phyloP scores from a whole-genome alignment of 805 yeast genomes.

The Zygoascus tannicola region DNA sequence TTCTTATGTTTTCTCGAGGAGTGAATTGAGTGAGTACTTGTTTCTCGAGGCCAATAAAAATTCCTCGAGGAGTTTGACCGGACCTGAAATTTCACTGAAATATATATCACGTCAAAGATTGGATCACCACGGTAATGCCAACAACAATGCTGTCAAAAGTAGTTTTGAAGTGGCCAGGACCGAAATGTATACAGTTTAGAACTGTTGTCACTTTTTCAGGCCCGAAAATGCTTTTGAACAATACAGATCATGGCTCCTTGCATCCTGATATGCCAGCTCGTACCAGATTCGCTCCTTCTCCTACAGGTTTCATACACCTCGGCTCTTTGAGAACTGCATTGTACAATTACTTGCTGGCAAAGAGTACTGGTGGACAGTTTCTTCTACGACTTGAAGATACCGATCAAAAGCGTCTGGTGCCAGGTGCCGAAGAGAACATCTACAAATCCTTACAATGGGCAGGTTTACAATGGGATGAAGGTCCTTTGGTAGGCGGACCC shows the following conservation, averaged over 20 bases:
- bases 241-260: background rate
- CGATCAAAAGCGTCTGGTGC: conserved; percentile 67
- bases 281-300: conserved; percentile 96
- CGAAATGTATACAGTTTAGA: too few species aligned
- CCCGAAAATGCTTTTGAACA: too few species aligned
- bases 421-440: conserved; percentile 75
- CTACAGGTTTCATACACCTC: conserved; percentile 89
- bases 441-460: conserved; percentile 73
- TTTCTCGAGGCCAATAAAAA: too few species aligned
- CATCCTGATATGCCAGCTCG: too few species aligned
- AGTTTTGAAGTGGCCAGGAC: too few species aligned
- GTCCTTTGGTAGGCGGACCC: conserved; percentile 54
- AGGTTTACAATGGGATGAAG: conserved; percentile 69
- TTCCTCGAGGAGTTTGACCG: too few species aligned
- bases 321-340: conserved; percentile 92
- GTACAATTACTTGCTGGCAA: conserved; percentile 78
- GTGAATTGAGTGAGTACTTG: too few species aligned
- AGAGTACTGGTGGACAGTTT: conserved; percentile 70
- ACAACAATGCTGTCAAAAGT: too few species aligned
- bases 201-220: background rate
- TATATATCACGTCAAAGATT: too few species aligned
- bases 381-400: conserved; percentile 85
- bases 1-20: too few species aligned
- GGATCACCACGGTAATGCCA: too few species aligned
- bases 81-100: too few species aligned